phyloP scores from a whole-genome alignment of 1,139 yeast genomes.

The Geotrichum europaeum region DNA sequence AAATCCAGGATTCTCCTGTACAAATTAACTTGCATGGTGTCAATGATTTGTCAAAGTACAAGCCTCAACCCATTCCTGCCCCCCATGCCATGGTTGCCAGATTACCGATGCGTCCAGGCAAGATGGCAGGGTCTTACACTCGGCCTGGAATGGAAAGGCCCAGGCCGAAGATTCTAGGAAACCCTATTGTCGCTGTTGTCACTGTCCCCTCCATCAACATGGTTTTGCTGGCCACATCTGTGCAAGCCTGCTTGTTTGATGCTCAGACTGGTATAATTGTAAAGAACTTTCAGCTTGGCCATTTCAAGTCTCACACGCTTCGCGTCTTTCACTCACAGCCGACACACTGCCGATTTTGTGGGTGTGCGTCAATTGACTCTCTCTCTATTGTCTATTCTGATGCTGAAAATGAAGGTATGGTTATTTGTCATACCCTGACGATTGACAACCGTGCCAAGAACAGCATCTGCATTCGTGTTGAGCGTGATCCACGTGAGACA shows the following conservation, averaged over 20 bases:
- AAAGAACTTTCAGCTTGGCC: conserved; percentile 52
- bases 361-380: conserved; percentile 73
- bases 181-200: conserved; percentile 21
- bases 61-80: conserved; percentile 18
- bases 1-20: conserved; percentile 37
- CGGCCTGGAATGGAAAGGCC: conserved; percentile 9
- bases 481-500: conserved; percentile 86
- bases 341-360: conserved; percentile 84
- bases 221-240: conserved; percentile 27
- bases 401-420: conserved; percentile 44
- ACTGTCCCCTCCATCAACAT: conserved; percentile 32
- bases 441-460: conserved; percentile 72
- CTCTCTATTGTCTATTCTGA: conserved; percentile 69
- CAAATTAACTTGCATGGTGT: conserved; percentile 16
- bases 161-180: conserved; percentile 19
- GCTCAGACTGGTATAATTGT: conserved; percentile 66
- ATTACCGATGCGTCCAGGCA: conserved; percentile 12
- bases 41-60: conserved; percentile 17
- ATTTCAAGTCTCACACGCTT: conserved; percentile 54
- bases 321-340: conserved; percentile 77
- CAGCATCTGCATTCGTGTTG: conserved; percentile 78
- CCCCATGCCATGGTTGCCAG: conserved; percentile 18
- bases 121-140: conserved; percentile 1
- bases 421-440: conserved; percentile 67
- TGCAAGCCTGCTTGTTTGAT: conserved; percentile 47